A percentile compares a stretch with the other conserved stretches of the same genome.
Evolutionary conservation across 306 rosid species (phyloP).

Genomic region (Corylus heterophylla): DNA sequence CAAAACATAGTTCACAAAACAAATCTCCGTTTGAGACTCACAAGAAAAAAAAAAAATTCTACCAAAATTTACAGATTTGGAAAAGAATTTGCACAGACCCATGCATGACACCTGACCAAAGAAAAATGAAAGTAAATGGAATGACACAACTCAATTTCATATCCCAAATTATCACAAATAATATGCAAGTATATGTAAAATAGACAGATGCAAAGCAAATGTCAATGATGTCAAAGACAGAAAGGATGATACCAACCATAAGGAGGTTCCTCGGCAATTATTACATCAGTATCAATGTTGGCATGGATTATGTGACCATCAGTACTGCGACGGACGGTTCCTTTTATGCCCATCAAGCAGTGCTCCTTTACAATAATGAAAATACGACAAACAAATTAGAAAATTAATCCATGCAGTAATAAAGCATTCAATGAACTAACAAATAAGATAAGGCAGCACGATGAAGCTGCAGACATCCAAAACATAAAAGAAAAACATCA

Average conservation of each 20-base stretch:
- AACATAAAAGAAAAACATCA: conserved; percentile 1
- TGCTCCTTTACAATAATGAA: conserved; percentile 67
- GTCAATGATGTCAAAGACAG: conserved; percentile 4
- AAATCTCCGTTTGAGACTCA: not conserved
- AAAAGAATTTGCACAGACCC: conserved; percentile 2
- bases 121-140: not conserved
- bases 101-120: not conserved
- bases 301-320: conserved; percentile 99
- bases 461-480: conserved; percentile 14
- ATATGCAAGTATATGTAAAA: too few species aligned
- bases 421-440: not conserved
- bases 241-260: conserved; percentile 67
- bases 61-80: not conserved
- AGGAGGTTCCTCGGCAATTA: conserved; percentile 97
- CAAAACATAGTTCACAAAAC: not conserved
- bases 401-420: not conserved
- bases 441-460: conserved; percentile 5
- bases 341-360: conserved; percentile 99
- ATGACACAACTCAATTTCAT: not conserved
- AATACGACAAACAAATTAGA: conserved; percentile 21
- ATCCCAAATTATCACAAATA: not conserved
- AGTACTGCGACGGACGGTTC: conserved; percentile 98
- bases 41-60: not conserved
- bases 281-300: conserved; percentile 96
- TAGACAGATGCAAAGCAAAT: conserved; percentile 4